Evolutionary conservation across 2,329 filamentous ascomycete genomes (phyloP), one percentile per base, ranked within the genome.

Genomic region (Microcyclospora tardicrescens): DNA sequence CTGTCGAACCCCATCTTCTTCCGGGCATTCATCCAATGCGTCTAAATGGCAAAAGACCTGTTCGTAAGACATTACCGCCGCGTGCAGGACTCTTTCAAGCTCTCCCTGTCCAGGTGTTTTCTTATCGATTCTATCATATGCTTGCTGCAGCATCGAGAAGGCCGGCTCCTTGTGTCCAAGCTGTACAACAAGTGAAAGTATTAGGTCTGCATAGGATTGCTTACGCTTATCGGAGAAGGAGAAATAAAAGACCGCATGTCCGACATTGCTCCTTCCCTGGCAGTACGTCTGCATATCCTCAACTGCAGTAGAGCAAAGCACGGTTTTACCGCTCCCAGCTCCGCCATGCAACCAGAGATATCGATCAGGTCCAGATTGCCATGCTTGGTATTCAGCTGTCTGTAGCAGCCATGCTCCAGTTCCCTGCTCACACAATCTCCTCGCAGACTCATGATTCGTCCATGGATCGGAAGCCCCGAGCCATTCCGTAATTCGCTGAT

Each of bases 11-110:
- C 39, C 35, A 28, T 43, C 29, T 9, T 28, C 12, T 34, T 53
- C 43, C 10, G 41, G 45, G 42, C 53, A 58, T 38, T 61, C 58
- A 34, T 62, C 57, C 13, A 61, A 40, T 16, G 55, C 59, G 45
- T 61, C 58, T 9, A 62, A 33, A 1, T 54, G 44, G 15, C 61
- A 42, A 40, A 53, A 60, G 1, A 54, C 48, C 37, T 28, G 56
- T 49, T 32, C 40, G 34, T 42, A 44, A 29, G 44, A 35, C 15
- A 31, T 16, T 12, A 45, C 16, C 12, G 37, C 46, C 10, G 37
- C 19, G 6, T 33, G 28, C 33, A 53, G 34, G 13, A 49, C 47
- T 30, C 40, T 42, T 30, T 51, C 29, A 13, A 53, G 40, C 28
- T 49, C 43, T 28, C 46, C 41, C 10, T 42, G 33, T 15, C 39